phyloP scores from a whole-genome alignment of 1,139 yeast genomes.

The Kodamaea anthophila region DNA sequence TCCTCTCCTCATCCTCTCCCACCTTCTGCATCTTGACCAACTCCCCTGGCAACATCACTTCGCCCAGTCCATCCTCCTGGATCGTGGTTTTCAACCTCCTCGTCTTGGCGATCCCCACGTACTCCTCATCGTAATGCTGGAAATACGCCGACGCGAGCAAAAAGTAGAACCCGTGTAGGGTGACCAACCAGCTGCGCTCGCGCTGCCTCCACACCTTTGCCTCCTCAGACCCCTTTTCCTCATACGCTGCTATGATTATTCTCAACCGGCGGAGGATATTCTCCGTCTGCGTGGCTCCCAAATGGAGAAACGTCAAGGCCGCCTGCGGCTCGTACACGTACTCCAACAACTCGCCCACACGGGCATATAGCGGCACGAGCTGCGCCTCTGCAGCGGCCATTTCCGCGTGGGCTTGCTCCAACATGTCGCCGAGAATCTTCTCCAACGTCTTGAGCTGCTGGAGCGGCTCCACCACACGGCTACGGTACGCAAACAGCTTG shows the following conservation, averaged over 20 bases:
- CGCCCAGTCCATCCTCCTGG: conserved; percentile 7
- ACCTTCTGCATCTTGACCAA: conserved; percentile 6
- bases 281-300: conserved; percentile 33
- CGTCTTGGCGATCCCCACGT: conserved; percentile 19
- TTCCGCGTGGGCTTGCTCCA: conserved; percentile 44
- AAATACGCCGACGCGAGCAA: conserved; percentile 77
- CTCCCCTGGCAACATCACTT: conserved; percentile 6
- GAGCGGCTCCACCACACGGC: conserved; percentile 16
- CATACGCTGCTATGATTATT: conserved; percentile 15
- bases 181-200: conserved; percentile 49
- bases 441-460: conserved; percentile 54
- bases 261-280: conserved; percentile 19
- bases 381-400: conserved; percentile 45
- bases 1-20: conserved; percentile 10
- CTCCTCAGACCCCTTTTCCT: conserved; percentile 18
- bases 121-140: conserved; percentile 49
- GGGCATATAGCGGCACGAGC: conserved; percentile 37
- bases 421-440: conserved; percentile 61
- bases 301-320: conserved; percentile 42
- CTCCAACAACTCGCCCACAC: conserved; percentile 62
- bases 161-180: conserved; percentile 70
- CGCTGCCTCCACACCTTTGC: conserved; percentile 16
- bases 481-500: conserved; percentile 9
- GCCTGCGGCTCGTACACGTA: conserved; percentile 40
- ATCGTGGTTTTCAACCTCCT: conserved; percentile 12